Base-by-base conservation (phyloP, 1,284 basidiomycete genomes). In the Cutaneotrichosporon sp. region DNA sequence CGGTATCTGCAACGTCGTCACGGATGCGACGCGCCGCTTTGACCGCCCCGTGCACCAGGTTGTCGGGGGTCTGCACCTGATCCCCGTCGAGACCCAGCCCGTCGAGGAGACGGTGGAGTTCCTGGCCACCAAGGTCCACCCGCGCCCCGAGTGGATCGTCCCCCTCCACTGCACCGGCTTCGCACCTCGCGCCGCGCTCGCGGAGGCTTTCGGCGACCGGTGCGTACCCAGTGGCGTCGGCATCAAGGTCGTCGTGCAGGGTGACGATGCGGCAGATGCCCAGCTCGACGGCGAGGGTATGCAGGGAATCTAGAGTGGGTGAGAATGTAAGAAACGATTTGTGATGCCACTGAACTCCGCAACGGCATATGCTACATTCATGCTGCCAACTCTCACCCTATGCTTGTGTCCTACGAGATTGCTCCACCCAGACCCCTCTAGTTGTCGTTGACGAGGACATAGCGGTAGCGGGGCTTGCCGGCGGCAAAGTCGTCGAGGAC, bases 141-240 rank as follows among this genome's bases (percentile, higher is more conserved):
- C 89, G 5, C 77, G 84, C 0, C 89, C 89, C 0, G 83, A 82
- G 0, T 91, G 87, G 67, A 78, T 92, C 43, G 81, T 92, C 0
- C 90, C 90, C 0, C 89, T 92, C 85, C 91, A 92, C 75, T 92
- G 90, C 69, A 86, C 88, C 1, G 90, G 90, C 0, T 89, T 91
- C 70, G 82, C 83, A 33, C 84, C 84, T 29, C 89, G 91, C 72
- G 74, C 89, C 1, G 87, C 86, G 5, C 77, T 92, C 65, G 85
- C 87, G 69, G 77, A 79, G 9, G 88, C 84, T 2, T 81, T 92
- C 14, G 90, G 89, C 20, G 85, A 88, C 54, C 85, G 85, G 1
- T 88, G 87, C 69, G 63, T 76, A 9, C 88, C 89, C 0, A 87
- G 86, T 4, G 89, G 89, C 3, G 87, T 87, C 1, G 90, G 90